phyloP scores from a whole-genome alignment of 1,139 yeast species.

The Sugiyamaella castrensis region DNA sequence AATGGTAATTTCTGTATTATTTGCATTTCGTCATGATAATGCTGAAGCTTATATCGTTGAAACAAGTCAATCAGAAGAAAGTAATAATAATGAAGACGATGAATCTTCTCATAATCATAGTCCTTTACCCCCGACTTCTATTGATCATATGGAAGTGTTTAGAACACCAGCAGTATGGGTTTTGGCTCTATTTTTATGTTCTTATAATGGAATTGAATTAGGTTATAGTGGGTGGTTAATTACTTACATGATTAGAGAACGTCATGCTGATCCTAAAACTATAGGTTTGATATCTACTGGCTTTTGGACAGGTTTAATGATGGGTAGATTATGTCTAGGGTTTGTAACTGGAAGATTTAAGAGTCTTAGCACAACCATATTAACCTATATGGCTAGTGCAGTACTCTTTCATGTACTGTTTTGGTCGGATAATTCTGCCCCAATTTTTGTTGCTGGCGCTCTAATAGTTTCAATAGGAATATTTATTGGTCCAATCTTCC shows the following conservation, averaged over 20 bases:
- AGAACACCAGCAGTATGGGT: slow-evolving; percentile 45
- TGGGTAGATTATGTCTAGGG: slow-evolving; percentile 52
- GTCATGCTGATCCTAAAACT: slow-evolving; percentile 45
- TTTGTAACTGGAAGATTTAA: slow-evolving; percentile 32
- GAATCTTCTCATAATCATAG: neutral
- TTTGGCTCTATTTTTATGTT: slow-evolving; percentile 51
- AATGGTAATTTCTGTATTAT: slow-evolving; percentile 9
- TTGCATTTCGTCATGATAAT: slow-evolving; percentile 22
- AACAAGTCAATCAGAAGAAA: slow-evolving; percentile 7
- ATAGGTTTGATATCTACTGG: slow-evolving; percentile 67
- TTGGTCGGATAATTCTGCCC: slow-evolving; percentile 17
- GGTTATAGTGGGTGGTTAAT: slow-evolving; percentile 69
- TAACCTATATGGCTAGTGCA: slow-evolving; percentile 26
- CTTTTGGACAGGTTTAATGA: slow-evolving; percentile 66
- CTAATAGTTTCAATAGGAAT: slow-evolving; percentile 55
- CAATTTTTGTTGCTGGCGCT: slow-evolving; percentile 20
- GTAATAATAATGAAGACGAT: slow-evolving; percentile 1
- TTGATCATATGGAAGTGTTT: slow-evolving; percentile 17
- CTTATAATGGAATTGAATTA: slow-evolving; percentile 69
- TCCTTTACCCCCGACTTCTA: neutral
- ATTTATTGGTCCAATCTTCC: slow-evolving; percentile 75
- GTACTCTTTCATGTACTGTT: slow-evolving; percentile 27
- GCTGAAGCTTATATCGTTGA: slow-evolving; percentile 18
- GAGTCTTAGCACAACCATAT: slow-evolving; percentile 27
- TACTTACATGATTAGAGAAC: slow-evolving; percentile 55